A percentile compares a stretch with the other conserved stretches of the same genome.
phyloP scores from a whole-genome alignment of 1,139 yeast genomes.

The Hemisphaericaspora lyxosophila region DNA sequence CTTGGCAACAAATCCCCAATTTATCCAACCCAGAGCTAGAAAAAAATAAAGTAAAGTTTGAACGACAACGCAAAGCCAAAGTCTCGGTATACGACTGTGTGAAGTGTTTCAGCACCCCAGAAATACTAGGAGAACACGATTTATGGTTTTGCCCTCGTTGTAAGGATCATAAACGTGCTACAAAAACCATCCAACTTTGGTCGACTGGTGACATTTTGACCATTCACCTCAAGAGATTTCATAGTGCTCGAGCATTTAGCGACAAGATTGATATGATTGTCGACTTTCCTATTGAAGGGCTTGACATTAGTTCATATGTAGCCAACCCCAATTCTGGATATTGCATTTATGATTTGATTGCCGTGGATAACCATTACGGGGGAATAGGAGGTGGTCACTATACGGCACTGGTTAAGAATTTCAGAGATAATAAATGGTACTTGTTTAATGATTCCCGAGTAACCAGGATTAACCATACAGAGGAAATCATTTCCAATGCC shows the following conservation, averaged over 20 bases:
- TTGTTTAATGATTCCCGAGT: constrained; percentile 88
- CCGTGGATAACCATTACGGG: constrained; percentile 94
- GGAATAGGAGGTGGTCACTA: constrained; percentile 98
- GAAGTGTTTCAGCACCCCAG: constrained; percentile 73
- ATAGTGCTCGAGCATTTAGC: constrained; percentile 78
- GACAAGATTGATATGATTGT: constrained; percentile 87
- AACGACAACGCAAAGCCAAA: constrained; percentile 43
- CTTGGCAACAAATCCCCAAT: constrained; percentile 54
- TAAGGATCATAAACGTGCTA: constrained; percentile 85
- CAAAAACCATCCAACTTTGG: constrained; percentile 91
- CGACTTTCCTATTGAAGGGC: constrained; percentile 81
- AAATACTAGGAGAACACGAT: constrained; percentile 84
- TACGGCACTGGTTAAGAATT: constrained; percentile 84
- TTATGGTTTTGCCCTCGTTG: constrained; percentile 94
- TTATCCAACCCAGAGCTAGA: constrained; percentile 56
- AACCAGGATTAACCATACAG: constrained; percentile 54
- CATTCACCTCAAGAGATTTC: constrained; percentile 87
- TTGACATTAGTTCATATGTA: constrained; percentile 67
- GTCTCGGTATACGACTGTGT: constrained; percentile 76
- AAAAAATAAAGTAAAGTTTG: constrained; percentile 39
- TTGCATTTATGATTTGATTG: constrained; percentile 74
- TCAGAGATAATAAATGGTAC: constrained; percentile 79
- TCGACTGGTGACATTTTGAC: constrained; percentile 85
- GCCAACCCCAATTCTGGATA: constrained; percentile 32
- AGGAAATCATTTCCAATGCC: constrained; percentile 67